phyloP scores from a whole-genome alignment of 192 early-diverging fungal species.

The Helicostylum pulchrum region DNA sequence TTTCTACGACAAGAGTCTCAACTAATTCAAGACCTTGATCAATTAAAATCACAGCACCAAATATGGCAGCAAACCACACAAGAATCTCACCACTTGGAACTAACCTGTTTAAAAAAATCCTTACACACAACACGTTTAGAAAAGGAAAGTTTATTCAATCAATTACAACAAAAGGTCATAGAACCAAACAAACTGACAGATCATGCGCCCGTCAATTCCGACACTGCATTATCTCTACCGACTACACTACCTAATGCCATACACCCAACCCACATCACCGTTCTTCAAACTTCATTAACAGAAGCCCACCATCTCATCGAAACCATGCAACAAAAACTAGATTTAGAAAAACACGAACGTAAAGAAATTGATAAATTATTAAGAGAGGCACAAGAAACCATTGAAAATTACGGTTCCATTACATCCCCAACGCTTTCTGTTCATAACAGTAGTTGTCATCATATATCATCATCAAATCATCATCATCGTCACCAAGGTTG shows the following conservation, averaged over 20 bases:
- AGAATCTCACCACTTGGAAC: not conserved
- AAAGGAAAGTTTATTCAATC: too few relatives aligned
- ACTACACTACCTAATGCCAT: too few relatives aligned
- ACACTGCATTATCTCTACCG: too few relatives aligned
- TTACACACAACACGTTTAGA: too few relatives aligned
- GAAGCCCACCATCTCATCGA: not conserved
- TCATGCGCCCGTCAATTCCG: too few relatives aligned
- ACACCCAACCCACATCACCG: too few relatives aligned
- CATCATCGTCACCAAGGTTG: not conserved
- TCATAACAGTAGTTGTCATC: not conserved
- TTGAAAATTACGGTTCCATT: not conserved
- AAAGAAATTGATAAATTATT: not conserved
- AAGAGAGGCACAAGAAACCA: constrained; percentile 8
- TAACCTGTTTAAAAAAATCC: too few relatives aligned
- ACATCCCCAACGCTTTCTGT: too few relatives aligned
- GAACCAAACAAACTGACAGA: too few relatives aligned
- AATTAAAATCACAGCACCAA: not conserved
- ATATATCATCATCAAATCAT: not conserved
- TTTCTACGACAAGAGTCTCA: not conserved
- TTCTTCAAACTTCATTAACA: not conserved
- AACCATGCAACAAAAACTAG: not conserved
- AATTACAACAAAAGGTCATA: too few relatives aligned
- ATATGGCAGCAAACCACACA: not conserved
- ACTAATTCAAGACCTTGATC: not conserved
- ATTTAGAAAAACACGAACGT: not conserved